Evolutionary conservation across 768 basidiomycete species (phyloP).

Genomic region (Naganishia onofrii): DNA sequence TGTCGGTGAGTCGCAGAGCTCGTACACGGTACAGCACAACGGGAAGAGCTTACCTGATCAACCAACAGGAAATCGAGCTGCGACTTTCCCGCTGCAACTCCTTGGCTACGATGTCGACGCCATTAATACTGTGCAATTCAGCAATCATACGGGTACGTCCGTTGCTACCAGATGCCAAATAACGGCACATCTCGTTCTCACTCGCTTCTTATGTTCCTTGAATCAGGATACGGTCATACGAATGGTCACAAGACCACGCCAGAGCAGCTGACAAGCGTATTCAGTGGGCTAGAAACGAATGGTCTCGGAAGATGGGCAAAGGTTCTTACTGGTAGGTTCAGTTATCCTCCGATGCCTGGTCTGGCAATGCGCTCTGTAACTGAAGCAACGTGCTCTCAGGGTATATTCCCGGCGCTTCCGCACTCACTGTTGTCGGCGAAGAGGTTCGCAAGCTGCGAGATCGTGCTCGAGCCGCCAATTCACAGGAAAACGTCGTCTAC

Average conservation of each 20-base stretch:
- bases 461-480: conserved; percentile 55
- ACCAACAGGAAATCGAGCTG: conserved; percentile 56
- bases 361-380: background rate
- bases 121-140: conserved; percentile 89
- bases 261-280: conserved; percentile 71
- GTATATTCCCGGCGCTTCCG: conserved; percentile 81
- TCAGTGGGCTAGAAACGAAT: conserved; percentile 70
- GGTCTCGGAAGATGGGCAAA: conserved; percentile 70
- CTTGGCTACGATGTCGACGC: conserved; percentile 96
- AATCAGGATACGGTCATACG: conserved; percentile 72
- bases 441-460: conserved; percentile 62
- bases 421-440: conserved; percentile 65
- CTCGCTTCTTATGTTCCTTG: background rate
- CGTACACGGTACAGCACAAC: background rate
- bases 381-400: conserved; percentile 56
- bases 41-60: background rate
- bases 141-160: conserved; percentile 79
- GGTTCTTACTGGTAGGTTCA: conserved; percentile 69
- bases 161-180: background rate
- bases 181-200: background rate
- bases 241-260: conserved; percentile 77
- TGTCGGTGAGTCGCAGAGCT: conserved; percentile 61
- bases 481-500: conserved; percentile 67
- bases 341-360: background rate
- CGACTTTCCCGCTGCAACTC: conserved; percentile 62